phyloP scores from a whole-genome alignment of 1,139 yeast species.

The Saccharomycopsis crataegensis region DNA sequence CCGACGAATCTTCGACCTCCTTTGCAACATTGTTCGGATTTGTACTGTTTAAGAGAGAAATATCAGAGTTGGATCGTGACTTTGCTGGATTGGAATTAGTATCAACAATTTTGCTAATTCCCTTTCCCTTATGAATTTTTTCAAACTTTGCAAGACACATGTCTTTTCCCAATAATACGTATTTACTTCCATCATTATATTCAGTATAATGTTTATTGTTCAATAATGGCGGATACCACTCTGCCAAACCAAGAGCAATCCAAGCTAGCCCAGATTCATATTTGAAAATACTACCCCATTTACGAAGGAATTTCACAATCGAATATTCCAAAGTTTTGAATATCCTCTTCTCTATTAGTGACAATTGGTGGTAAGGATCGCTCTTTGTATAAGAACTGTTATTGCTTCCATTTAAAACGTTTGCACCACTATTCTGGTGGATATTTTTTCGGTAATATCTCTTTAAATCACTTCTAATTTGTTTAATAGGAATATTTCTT shows the following conservation, averaged over 20 bases:
- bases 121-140: slow-evolving; percentile 20
- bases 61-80: neutral
- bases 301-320: slow-evolving; percentile 53
- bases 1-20: slow-evolving; percentile 7
- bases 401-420: neutral
- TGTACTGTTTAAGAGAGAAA: neutral
- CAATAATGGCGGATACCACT: slow-evolving; percentile 69
- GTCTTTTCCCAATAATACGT: slow-evolving; percentile 19
- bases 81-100: neutral
- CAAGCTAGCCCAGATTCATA: slow-evolving; percentile 81
- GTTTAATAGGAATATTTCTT: slow-evolving; percentile 27
- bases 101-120: neutral
- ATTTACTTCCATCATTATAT: slow-evolving; percentile 7
- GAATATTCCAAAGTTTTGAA: slow-evolving; percentile 54
- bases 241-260: slow-evolving; percentile 83
- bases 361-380: slow-evolving; percentile 24
- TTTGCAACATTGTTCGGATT: neutral
- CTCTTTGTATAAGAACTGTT: slow-evolving; percentile 12
- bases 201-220: slow-evolving; percentile 19
- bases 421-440: neutral
- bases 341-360: slow-evolving; percentile 43
- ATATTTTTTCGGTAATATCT: slow-evolving; percentile 42
- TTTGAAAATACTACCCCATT: slow-evolving; percentile 74
- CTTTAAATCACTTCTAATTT: slow-evolving; percentile 43
- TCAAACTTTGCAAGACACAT: slow-evolving; percentile 23